phyloP scores from a whole-genome alignment of 2,329 filamentous ascomycete genomes.

The Thelonectria olida region DNA sequence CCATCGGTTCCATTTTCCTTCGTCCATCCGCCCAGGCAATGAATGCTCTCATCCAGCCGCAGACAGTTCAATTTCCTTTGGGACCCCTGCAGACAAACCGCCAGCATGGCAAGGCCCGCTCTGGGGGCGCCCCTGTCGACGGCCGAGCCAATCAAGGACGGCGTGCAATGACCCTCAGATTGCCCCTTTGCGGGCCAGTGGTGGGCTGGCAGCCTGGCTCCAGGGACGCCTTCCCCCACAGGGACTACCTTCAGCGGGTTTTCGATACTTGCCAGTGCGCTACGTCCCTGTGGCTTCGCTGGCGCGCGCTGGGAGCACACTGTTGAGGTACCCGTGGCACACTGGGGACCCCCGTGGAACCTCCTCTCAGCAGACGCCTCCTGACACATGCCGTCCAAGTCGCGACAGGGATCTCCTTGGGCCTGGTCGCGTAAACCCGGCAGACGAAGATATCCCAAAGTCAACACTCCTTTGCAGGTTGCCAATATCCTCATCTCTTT shows the following conservation, averaged over 20 bases:
- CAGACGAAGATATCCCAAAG: conserved; percentile 35
- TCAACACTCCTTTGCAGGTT: conserved; percentile 39
- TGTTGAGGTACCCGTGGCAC: neutral
- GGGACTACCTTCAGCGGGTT: conserved; percentile 20
- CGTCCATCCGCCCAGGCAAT: no score
- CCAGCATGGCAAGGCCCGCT: conserved; percentile 32
- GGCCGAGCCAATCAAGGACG: conserved; percentile 25
- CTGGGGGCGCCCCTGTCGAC: conserved; percentile 21
- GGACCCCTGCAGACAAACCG: conserved; percentile 28
- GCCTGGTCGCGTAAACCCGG: conserved; percentile 39
- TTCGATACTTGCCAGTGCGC: conserved; percentile 10
- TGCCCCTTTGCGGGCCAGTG: conserved; percentile 4
- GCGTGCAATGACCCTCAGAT: conserved; percentile 13
- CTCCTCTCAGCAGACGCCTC: conserved; percentile 28
- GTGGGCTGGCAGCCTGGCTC: conserved; percentile 10
- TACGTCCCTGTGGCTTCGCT: conserved; percentile 8
- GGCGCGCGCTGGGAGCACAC: no score
- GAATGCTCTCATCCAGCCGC: neutral
- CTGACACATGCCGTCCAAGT: conserved; percentile 44
- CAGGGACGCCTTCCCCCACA: conserved; percentile 12
- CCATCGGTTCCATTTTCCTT: no score
- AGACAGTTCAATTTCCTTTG: conserved; percentile 27
- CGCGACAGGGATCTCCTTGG: conserved; percentile 45
- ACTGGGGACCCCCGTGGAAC: neutral
- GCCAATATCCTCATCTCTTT: conserved; percentile 33